Conservation (phyloP, 176 grass and related monocot genomes). For the Aegilops sharonensis region DNA sequence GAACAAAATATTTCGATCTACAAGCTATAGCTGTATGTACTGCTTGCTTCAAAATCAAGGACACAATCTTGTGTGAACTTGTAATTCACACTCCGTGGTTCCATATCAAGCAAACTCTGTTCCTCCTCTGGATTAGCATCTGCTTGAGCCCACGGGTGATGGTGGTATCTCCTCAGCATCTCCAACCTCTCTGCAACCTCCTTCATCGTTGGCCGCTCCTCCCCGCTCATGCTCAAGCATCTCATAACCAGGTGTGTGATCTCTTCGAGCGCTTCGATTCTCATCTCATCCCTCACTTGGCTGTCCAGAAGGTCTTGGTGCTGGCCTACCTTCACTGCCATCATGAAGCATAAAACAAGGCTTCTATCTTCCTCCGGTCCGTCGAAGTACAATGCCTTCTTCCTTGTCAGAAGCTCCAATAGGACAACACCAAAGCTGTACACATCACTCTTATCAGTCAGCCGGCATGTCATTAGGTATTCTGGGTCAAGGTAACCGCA, state of each 20-base stretch:
- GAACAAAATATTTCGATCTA: not conserved
- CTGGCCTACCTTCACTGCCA: conserved; percentile 22
- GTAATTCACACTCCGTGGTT: conserved; percentile 10
- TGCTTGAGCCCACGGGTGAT: conserved; percentile 19
- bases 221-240: conserved; percentile 55
- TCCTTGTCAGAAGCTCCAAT: conserved; percentile 60
- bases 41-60: conserved; percentile 38
- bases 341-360: conserved; percentile 51
- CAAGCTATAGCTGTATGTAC: conserved; percentile 7
- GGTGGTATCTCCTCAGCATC: conserved; percentile 42
- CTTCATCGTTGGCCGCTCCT: conserved; percentile 66
- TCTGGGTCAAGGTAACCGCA: conserved; percentile 70
- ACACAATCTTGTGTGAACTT: conserved; percentile 18
- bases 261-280: conserved; percentile 34
- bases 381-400: conserved; percentile 56
- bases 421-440: conserved; percentile 70
- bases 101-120: conserved; percentile 42
- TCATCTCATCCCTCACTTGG: conserved; percentile 39
- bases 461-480: conserved; percentile 45
- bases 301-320: conserved; percentile 48
- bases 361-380: conserved; percentile 42
- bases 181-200: conserved; percentile 54
- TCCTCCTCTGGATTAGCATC: conserved; percentile 23
- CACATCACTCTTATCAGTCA: conserved; percentile 66
- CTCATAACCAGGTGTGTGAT: conserved; percentile 44